phyloP scores from a whole-genome alignment of 2,329 filamentous ascomycete genomes.

The Pestalotiopsis sp. region DNA sequence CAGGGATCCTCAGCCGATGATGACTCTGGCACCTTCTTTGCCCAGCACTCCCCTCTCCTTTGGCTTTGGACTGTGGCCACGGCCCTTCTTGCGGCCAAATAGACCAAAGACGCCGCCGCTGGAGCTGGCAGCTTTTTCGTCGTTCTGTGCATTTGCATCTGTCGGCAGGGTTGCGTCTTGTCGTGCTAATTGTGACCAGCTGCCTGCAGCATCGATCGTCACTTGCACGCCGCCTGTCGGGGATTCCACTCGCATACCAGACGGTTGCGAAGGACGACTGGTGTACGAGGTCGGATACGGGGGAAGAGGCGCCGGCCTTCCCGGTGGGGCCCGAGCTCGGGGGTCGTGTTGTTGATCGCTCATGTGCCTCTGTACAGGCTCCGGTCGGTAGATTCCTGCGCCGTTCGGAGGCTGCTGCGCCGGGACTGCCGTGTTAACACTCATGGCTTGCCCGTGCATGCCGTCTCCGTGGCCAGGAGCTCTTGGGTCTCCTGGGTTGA shows the following conservation, averaged over 20 bases:
- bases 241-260: slow-evolving; percentile 71
- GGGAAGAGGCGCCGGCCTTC: slow-evolving; percentile 32
- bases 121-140: slow-evolving; percentile 56
- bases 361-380: slow-evolving; percentile 9
- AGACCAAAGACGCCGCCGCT: slow-evolving; percentile 90
- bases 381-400: slow-evolving; percentile 10
- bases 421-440: slow-evolving; percentile 13
- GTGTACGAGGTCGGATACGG: slow-evolving; percentile 52
- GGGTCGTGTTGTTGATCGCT: slow-evolving; percentile 6
- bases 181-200: slow-evolving; percentile 88
- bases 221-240: slow-evolving; percentile 87
- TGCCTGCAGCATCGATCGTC: slow-evolving; percentile 84
- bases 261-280: slow-evolving; percentile 51
- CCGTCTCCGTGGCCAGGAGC: slow-evolving; percentile 13
- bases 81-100: slow-evolving; percentile 83
- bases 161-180: slow-evolving; percentile 76
- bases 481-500: not conserved
- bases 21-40: slow-evolving; percentile 88
- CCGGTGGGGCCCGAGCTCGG: slow-evolving; percentile 3
- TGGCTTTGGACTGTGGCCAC: slow-evolving; percentile 90
- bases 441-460: slow-evolving; percentile 19
- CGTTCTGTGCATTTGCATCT: slow-evolving; percentile 61
- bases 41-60: slow-evolving; percentile 92
- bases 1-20: slow-evolving; percentile 62
- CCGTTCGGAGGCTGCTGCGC: slow-evolving; percentile 12